phyloP scores from a whole-genome alignment of 345 rosid species.

The Eucalyptus polybractea region DNA sequence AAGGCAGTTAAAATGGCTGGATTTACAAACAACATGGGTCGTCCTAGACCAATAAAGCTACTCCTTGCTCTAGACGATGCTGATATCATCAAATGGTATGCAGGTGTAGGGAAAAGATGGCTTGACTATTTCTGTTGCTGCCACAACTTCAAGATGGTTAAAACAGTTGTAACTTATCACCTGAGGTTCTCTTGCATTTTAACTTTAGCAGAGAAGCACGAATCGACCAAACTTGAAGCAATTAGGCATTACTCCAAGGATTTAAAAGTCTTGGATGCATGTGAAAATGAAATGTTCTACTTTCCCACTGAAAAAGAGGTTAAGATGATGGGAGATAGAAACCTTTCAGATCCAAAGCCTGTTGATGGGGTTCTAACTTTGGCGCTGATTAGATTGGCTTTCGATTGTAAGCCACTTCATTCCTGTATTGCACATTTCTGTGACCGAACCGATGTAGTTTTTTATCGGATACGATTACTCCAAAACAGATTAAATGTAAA shows the following conservation, averaged over 20 bases:
- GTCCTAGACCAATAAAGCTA: constrained; percentile 69
- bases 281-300: constrained; percentile 42
- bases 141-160: constrained; percentile 79
- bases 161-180: constrained; percentile 73
- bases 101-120: constrained; percentile 88
- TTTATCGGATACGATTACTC: constrained; percentile 51
- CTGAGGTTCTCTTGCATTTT: constrained; percentile 85
- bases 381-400: constrained; percentile 62
- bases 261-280: constrained; percentile 39
- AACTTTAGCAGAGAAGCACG: constrained; percentile 85
- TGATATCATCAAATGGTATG: constrained; percentile 89
- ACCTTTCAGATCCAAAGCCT: constrained; percentile 72
- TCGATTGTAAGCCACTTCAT: constrained; percentile 35
- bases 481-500: constrained; percentile 33
- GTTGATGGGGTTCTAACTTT: constrained; percentile 72
- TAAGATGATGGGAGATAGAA: constrained; percentile 92
- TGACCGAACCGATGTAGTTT: constrained; percentile 35
- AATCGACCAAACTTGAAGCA: constrained; percentile 71
- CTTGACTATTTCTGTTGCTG: constrained; percentile 89
- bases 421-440: constrained; percentile 70
- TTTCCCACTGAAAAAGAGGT: constrained; percentile 78
- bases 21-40: constrained; percentile 84
- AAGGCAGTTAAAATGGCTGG: constrained; percentile 78
- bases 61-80: constrained; percentile 69
- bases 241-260: constrained; percentile 76